phyloP scores from a whole-genome alignment of 345 rosid species.

The Eucalyptus marginata region DNA sequence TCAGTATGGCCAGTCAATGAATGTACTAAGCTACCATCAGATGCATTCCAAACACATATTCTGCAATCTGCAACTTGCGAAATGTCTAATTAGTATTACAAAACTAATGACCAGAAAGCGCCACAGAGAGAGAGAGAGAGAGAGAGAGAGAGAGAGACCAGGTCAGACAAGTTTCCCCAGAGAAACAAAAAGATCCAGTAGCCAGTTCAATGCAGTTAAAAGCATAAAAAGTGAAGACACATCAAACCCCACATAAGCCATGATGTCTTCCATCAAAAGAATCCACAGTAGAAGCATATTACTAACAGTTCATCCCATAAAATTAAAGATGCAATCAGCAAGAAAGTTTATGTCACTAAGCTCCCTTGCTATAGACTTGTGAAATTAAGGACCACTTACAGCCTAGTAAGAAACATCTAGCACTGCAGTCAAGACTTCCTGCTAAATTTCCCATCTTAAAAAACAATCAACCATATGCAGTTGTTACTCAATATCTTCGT shows the following conservation, averaged over 20 bases:
- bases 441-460: neutral
- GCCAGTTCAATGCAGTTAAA: neutral
- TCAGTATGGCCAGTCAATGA: constrained; percentile 94
- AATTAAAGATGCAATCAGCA: neutral
- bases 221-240: neutral
- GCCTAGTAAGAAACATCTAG: neutral
- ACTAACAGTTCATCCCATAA: neutral
- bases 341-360: neutral
- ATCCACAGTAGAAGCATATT: neutral
- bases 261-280: neutral
- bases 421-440: neutral
- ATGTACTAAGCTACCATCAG: constrained; percentile 95
- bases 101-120: neutral
- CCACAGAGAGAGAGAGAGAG: neutral
- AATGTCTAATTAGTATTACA: neutral
- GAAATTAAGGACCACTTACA: neutral
- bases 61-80: constrained; percentile 60
- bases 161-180: neutral
- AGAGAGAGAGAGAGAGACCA: neutral
- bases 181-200: neutral
- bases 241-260: neutral
- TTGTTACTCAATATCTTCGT: neutral
- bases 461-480: neutral
- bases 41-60: constrained; percentile 99
- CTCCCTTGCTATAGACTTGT: neutral